Conservation (phyloP, 305 asterid species). For the Caryopteris hybrid region DNA sequence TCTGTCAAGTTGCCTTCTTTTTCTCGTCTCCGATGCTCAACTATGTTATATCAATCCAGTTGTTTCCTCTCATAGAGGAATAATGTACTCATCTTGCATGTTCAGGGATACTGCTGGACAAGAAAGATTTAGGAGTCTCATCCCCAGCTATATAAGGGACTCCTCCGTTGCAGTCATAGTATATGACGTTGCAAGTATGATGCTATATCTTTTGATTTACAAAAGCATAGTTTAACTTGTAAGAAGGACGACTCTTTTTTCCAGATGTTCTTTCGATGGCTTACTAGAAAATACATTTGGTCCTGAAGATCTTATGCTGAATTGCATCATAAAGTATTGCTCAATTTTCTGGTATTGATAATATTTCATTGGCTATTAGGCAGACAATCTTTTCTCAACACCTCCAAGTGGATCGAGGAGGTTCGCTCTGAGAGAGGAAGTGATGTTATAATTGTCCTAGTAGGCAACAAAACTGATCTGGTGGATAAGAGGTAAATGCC, state of each 20-base stretch:
- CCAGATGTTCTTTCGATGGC: not conserved
- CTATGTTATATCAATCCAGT: not conserved
- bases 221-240: not conserved
- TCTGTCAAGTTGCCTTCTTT: not conserved
- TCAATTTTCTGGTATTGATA: slow-evolving; percentile 6
- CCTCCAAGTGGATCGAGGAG: slow-evolving; percentile 67
- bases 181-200: slow-evolving; percentile 83
- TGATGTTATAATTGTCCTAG: slow-evolving; percentile 69
- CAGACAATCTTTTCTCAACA: slow-evolving; percentile 60
- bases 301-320: not conserved
- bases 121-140: slow-evolving; percentile 89
- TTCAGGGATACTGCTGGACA: slow-evolving; percentile 96
- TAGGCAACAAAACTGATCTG: slow-evolving; percentile 76
- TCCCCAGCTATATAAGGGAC: slow-evolving; percentile 89
- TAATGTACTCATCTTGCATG: slow-evolving; percentile 16
- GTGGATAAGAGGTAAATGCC: slow-evolving; percentile 59
- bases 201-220: not conserved
- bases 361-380: slow-evolving; percentile 31
- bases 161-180: slow-evolving; percentile 93
- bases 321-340: not conserved
- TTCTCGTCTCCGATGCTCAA: not conserved
- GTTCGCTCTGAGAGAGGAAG: slow-evolving; percentile 78
- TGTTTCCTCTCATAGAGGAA: slow-evolving; percentile 4
- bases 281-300: not conserved
- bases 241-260: not conserved